Conservation (phyloP, 768 basidiomycete species). For the Pulveroboletus sp. region DNA sequence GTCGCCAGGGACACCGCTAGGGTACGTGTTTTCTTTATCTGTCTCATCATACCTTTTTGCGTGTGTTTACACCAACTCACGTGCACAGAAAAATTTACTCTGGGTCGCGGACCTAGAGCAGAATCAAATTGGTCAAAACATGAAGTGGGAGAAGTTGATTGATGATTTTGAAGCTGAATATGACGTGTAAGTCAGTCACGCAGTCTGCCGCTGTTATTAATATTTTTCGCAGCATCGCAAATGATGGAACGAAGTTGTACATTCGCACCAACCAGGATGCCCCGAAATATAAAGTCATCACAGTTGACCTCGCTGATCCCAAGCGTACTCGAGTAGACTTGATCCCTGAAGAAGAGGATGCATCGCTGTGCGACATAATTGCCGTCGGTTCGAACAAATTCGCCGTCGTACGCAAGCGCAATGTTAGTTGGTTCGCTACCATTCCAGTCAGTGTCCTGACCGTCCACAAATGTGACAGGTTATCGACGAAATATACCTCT, state of each 20-base stretch:
- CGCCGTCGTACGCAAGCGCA: slow-evolving; percentile 64
- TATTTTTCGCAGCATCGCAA: slow-evolving; percentile 48
- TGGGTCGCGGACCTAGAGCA: slow-evolving; percentile 70
- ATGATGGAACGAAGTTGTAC: slow-evolving; percentile 61
- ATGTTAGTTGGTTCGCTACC: slow-evolving; percentile 44
- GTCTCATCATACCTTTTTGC: not conserved
- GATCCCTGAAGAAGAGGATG: slow-evolving; percentile 66
- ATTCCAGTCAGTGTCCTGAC: slow-evolving; percentile 1
- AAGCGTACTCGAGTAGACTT: slow-evolving; percentile 51
- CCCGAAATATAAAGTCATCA: slow-evolving; percentile 63
- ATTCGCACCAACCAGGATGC: slow-evolving; percentile 65
- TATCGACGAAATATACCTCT: slow-evolving; percentile 76
- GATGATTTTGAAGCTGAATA: slow-evolving; percentile 69
- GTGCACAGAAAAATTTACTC: slow-evolving; percentile 62
- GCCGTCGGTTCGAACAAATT: slow-evolving; percentile 56
- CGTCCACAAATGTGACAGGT: slow-evolving; percentile 39
- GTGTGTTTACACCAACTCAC: not conserved
- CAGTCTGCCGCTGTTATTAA: not conserved
- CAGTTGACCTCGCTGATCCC: slow-evolving; percentile 55
- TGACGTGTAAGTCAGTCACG: slow-evolving; percentile 45
- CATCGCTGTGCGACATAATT: slow-evolving; percentile 51
- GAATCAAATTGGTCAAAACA: slow-evolving; percentile 57
- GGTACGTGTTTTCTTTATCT: slow-evolving; percentile 35
- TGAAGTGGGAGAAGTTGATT: slow-evolving; percentile 72
- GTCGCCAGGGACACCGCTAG: slow-evolving; percentile 59